Evolutionary conservation across 306 rosid species (phyloP).

Genomic region (Cicer yamashitae): DNA sequence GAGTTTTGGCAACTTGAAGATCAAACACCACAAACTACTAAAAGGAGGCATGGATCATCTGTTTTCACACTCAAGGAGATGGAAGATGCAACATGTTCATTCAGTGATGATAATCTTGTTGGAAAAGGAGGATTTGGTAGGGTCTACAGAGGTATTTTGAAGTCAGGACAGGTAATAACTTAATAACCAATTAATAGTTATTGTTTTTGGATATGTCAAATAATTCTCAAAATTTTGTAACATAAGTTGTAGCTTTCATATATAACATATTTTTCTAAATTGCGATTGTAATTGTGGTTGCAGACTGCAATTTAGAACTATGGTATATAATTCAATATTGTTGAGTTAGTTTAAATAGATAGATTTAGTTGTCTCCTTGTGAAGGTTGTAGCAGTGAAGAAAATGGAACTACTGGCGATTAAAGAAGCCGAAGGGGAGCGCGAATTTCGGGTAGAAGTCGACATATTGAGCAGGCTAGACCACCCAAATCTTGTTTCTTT

Average conservation of each 20-base stretch:
- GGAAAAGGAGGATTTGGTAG: constrained; percentile 96
- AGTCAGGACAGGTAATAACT: constrained; percentile 76
- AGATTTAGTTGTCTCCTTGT: constrained; percentile 43
- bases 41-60: constrained; percentile 71
- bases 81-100: constrained; percentile 87
- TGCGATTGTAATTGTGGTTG: not conserved
- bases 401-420: constrained; percentile 84
- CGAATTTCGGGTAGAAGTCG: constrained; percentile 91
- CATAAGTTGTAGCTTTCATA: constrained; percentile 2
- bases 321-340: not conserved
- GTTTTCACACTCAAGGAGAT: constrained; percentile 83
- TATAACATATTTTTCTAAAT: constrained; percentile 17
- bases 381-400: constrained; percentile 91
- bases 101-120: constrained; percentile 76
- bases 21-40: constrained; percentile 56
- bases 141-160: constrained; percentile 74
- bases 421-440: constrained; percentile 90
- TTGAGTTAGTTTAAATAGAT: constrained; percentile 27
- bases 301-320: too few relatives aligned
- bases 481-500: constrained; percentile 92
- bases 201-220: not conserved
- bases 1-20: constrained; percentile 85
- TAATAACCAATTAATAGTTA: constrained; percentile 5
- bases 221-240: constrained; percentile 25
- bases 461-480: constrained; percentile 88